A percentile compares a stretch with the other conserved stretches of the same genome.
Evolutionary conservation across 2,329 filamentous ascomycete species (phyloP).

Genomic region (Hirsutella thompsonii): DNA sequence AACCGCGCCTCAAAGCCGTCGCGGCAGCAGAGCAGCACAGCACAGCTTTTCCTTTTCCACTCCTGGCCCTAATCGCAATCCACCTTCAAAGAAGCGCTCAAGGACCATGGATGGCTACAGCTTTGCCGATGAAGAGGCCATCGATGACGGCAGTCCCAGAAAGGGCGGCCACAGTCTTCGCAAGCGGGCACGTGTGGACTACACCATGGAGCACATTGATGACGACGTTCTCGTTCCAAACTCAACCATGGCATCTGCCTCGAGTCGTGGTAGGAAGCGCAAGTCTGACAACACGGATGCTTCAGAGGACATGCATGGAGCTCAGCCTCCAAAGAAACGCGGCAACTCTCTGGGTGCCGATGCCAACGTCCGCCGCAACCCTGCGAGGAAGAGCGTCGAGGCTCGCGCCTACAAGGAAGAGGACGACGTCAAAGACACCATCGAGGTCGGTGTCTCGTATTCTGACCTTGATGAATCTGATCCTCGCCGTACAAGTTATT

Average conservation of each 20-base stretch:
- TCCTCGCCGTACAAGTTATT: slow-evolving; percentile 10
- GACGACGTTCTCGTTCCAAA: slow-evolving; percentile 28
- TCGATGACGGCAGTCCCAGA: slow-evolving; percentile 34
- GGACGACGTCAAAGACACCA: slow-evolving; percentile 42
- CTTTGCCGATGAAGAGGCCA: slow-evolving; percentile 26
- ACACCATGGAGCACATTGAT: slow-evolving; percentile 39
- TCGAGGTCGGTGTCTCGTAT: slow-evolving; percentile 36
- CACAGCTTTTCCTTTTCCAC: slow-evolving; percentile 24
- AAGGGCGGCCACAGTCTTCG: slow-evolving; percentile 48
- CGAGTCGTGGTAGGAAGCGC: slow-evolving; percentile 21
- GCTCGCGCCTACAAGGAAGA: slow-evolving; percentile 24
- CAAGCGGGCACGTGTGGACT: slow-evolving; percentile 43
- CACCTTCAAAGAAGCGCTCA: slow-evolving; percentile 27
- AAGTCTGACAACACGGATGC: slow-evolving; percentile 21
- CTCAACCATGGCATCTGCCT: slow-evolving; percentile 15
- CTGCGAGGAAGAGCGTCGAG: slow-evolving; percentile 24
- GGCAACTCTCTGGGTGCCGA: slow-evolving; percentile 22
- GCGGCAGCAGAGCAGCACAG: slow-evolving; percentile 21
- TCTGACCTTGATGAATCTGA: slow-evolving; percentile 20
- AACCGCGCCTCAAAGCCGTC: slow-evolving; percentile 15
- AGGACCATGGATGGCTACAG: slow-evolving; percentile 27
- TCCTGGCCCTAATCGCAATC: slow-evolving; percentile 14
- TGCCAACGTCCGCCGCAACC: slow-evolving; percentile 25
- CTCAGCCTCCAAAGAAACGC: slow-evolving; percentile 17
- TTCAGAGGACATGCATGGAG: slow-evolving; percentile 15